Base-by-base conservation (phyloP, 352 stramenopile species). In the Hyaloperonospora arabidopsidis region DNA sequence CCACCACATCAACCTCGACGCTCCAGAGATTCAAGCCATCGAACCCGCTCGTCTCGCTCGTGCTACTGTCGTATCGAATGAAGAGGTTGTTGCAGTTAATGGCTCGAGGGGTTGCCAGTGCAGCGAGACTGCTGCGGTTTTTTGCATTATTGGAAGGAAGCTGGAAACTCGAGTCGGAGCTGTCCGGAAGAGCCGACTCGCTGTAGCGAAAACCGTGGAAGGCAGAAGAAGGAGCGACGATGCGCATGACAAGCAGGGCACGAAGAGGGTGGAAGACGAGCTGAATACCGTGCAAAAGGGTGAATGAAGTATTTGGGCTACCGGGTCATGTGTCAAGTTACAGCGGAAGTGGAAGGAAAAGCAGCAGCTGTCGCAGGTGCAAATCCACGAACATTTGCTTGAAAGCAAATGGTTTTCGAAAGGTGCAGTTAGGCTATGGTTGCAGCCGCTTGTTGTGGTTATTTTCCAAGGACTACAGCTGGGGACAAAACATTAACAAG, bases 41-140 rank as follows among this genome's bases (percentile, higher is more conserved):
- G 32, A 86, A 73, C 46, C 76, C 79, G 46, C 65, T 81, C n/a
- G 74, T 72, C 21, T 87, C 79, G 23, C 69, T 84, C 25, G 78
- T 79, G 49, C 68, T 74, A 68, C 73, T 84, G 47, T 86, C 75
- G 13, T 74, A 67, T 17, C 58, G 39, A 18, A 40, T 54, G 40
- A 65, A 67, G 14, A 57, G 43, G 53, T 72, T 59, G 32, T 46
- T 53, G 7, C 54, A 57, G n/a, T 36, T 52, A 14, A 46, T 48
- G n/a, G 25, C 25, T 4, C 49, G 17, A 14, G 57, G 61, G 21
- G 70, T 67, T 15, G 82, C 69, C 15, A 87, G 67, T 11, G 67
- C 65, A 14, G 79, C 65, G 32, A 89, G 61, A 41, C 77, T 87
- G 59, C 69, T 83, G 52, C 79, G 79, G n/a, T n/a, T n/a, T 32